These are phyloP conservation scores for Sambucus nigra DNA, from an alignment of 129 eudicot species.

Conservation along the genomic window DNA sequence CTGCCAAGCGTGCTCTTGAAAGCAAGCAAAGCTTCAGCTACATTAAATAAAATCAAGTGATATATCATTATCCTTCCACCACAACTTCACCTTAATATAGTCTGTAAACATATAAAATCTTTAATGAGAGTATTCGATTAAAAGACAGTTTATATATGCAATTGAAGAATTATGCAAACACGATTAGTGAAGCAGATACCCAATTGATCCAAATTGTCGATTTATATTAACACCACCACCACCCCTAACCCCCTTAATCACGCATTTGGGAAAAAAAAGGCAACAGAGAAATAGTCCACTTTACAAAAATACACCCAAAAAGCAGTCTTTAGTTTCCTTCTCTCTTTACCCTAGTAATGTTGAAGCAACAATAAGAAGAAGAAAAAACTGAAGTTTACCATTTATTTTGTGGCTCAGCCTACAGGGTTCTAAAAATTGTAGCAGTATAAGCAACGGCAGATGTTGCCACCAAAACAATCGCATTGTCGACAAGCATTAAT, in stretches of 20 bases:
- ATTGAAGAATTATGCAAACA: no score
- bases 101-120: neutral
- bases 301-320: neutral
- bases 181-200: neutral
- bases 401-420: conserved; percentile 3
- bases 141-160: no score
- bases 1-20: neutral
- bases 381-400: neutral
- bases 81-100: neutral
- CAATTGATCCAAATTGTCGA: no score
- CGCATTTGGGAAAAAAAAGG: neutral
- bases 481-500: conserved; percentile 5
- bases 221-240: neutral
- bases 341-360: neutral
- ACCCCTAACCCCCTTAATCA: neutral
- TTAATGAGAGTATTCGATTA: no score
- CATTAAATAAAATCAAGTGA: neutral
- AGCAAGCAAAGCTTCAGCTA: conserved; percentile 2
- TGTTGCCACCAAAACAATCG: conserved; percentile 8
- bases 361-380: neutral
- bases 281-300: neutral
- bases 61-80: neutral
- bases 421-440: conserved; percentile 5
- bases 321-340: neutral
- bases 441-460: conserved; percentile 6